These are phyloP conservation scores for Crucibulum laeve DNA, from an alignment of 768 basidiomycete species.

Conservation along the genomic window DNA sequence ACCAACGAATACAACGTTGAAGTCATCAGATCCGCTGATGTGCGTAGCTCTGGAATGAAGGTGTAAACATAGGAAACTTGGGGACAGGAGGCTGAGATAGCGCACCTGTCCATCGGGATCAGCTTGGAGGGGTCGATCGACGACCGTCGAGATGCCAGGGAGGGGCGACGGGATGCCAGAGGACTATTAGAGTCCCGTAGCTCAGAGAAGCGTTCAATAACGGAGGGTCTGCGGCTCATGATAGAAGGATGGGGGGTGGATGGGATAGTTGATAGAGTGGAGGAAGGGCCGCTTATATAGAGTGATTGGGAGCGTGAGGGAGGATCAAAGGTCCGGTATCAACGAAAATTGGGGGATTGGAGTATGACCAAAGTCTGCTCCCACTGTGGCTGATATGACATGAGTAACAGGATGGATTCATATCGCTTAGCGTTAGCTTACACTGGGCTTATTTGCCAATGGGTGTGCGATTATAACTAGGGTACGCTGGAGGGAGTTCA, in stretches of 20 bases:
- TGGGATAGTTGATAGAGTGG: conserved; percentile 7
- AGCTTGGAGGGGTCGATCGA: conserved; percentile 79
- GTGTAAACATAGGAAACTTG: conserved; percentile 10
- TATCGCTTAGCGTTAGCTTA: too few relatives aligned
- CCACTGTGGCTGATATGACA: too few relatives aligned
- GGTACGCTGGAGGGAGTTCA: too few relatives aligned
- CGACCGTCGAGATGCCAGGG: conserved; percentile 53
- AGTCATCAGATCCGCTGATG: conserved; percentile 61
- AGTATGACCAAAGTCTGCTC: too few relatives aligned
- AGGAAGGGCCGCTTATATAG: conserved; percentile 10
- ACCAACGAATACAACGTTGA: conserved; percentile 93
- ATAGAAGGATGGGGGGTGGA: conserved; percentile 4
- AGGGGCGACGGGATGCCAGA: conserved; percentile 19
- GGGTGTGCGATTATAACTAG: too few relatives aligned
- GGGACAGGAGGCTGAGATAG: conserved; percentile 7
- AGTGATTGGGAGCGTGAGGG: too few relatives aligned
- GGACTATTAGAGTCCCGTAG: conserved; percentile 44
- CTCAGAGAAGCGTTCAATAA: conserved; percentile 35
- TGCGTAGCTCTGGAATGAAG: conserved; percentile 36
- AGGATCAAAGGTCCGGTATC: too few relatives aligned
- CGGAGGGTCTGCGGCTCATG: conserved; percentile 40
- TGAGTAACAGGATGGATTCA: too few relatives aligned
- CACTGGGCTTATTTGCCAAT: too few relatives aligned
- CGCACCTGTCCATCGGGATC: conserved; percentile 76
- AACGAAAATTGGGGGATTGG: too few relatives aligned